Evolutionary conservation across 345 rosid genomes (phyloP), one percentile per base, ranked within the genome.

Genomic region (Bruguiera gymnorhiza): DNA sequence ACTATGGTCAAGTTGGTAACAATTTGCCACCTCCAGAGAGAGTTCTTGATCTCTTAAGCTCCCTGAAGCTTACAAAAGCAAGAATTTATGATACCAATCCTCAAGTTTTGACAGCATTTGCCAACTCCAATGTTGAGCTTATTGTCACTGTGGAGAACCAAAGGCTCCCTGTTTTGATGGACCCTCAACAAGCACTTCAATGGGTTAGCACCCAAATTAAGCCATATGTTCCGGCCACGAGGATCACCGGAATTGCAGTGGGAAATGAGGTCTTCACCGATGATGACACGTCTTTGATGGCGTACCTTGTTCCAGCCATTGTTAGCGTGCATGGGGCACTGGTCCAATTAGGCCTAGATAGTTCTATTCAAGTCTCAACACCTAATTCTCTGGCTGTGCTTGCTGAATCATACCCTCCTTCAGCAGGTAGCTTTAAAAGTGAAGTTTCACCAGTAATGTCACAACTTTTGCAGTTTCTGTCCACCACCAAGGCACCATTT

Each of bases 61-160:
- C 96, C 53, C 69, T 87, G 18, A 81, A 77, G 80, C 57, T 89
- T 65, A 85, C 81, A 30, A 91, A 89, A 75, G 77, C 90, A 20
- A 82, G 90, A 81, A 89, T 91, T 60, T 91, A 91, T 26, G 93
- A 91, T 79, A 89, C 97, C 21, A 89, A 87, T 67, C 96, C 96
- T 39, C 87, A 81, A 61, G 62, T 91, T 36, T 60, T 91, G 46
- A 79, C 88, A 5, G 82, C 93, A 75, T 89, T 91, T 59, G 86
- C 90, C 8, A 81, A 86, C 64, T 87, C 91, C 66, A 81, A 69
- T 63, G 58, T 89, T 6, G 96, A 91, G 67, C 76, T 91, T 13
- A 62, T 87, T 29, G 97, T 91, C 69, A 91, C 96, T 0, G 79
- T 91, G 3, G 97, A 91, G 70, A 91, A 91, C 70, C 34, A 84